phyloP scores from a whole-genome alignment of 2,329 filamentous ascomycete species.

The Neurospora sp. region DNA sequence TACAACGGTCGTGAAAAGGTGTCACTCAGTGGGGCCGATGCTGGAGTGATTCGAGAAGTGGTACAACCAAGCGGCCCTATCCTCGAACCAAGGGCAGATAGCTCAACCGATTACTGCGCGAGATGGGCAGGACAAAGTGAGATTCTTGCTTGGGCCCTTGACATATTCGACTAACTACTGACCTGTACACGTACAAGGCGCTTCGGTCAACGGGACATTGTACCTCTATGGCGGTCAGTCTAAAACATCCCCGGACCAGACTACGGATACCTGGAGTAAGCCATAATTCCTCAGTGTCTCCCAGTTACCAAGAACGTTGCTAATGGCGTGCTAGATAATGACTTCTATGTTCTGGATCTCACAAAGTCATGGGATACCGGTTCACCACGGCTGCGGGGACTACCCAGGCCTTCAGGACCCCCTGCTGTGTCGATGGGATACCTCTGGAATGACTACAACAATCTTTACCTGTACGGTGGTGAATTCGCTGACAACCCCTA shows the following conservation, averaged over 20 bases:
- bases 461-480: constrained; percentile 65
- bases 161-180: constrained; percentile 5
- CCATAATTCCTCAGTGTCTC: constrained; percentile 2
- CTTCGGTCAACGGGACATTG: constrained; percentile 62
- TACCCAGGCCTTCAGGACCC: constrained; percentile 53
- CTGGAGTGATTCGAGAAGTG: constrained; percentile 27
- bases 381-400: constrained; percentile 50
- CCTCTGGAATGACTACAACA: constrained; percentile 62
- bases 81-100: constrained; percentile 32
- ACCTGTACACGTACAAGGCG: constrained; percentile 30
- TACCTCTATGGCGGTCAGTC: constrained; percentile 68
- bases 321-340: constrained; percentile 42
- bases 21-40: constrained; percentile 34
- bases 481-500: constrained; percentile 57
- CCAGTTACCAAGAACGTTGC: background rate
- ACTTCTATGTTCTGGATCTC: constrained; percentile 63
- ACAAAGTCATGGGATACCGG: constrained; percentile 61
- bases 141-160: constrained; percentile 7
- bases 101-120: constrained; percentile 47
- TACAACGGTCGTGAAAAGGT: constrained; percentile 29
- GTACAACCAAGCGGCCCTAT: constrained; percentile 13
- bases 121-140: constrained; percentile 56
- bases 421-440: constrained; percentile 64
- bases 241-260: constrained; percentile 46
- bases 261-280: constrained; percentile 59